phyloP scores from a whole-genome alignment of 2,329 filamentous ascomycete genomes.

The Penicillium sp. region DNA sequence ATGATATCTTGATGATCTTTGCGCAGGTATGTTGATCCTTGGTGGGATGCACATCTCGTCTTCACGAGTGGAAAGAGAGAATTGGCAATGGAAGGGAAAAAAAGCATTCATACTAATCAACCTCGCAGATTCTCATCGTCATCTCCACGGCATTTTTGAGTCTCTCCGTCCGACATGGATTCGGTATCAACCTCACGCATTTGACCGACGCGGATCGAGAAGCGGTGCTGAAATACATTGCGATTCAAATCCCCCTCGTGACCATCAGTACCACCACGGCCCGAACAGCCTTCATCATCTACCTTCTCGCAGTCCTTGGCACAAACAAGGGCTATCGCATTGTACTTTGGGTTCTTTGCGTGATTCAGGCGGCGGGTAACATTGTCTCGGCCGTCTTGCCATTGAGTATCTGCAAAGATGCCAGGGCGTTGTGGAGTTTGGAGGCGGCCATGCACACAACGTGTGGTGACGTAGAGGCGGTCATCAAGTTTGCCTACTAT shows the following conservation, averaged over 20 bases:
- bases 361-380: slow-evolving; percentile 23
- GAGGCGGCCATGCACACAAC: slow-evolving; percentile 16
- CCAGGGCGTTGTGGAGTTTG: slow-evolving; percentile 20
- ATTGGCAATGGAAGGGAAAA: too few species aligned
- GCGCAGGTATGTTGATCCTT: slow-evolving; percentile 16
- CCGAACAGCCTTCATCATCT: slow-evolving; percentile 25
- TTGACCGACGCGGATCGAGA: slow-evolving; percentile 8
- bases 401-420: slow-evolving; percentile 24
- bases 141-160: slow-evolving; percentile 21
- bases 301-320: slow-evolving; percentile 23
- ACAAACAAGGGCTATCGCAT: slow-evolving; percentile 20
- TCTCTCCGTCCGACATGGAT: slow-evolving; percentile 23
- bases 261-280: slow-evolving; percentile 27
- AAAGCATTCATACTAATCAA: background rate
- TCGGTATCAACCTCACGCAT: slow-evolving; percentile 18
- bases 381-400: slow-evolving; percentile 23
- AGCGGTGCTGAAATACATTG: slow-evolving; percentile 23
- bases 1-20: slow-evolving; percentile 28
- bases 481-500: slow-evolving; percentile 27
- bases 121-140: slow-evolving; percentile 18
- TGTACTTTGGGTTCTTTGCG: slow-evolving; percentile 19
- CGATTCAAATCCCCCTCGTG: slow-evolving; percentile 24
- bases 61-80: too few species aligned
- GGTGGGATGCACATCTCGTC: background rate
- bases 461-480: slow-evolving; percentile 16